A percentile compares a stretch with the other conserved stretches of the same genome.
phyloP scores from a whole-genome alignment of 2,329 filamentous ascomycete genomes.

The Fusarium armeniacum region DNA sequence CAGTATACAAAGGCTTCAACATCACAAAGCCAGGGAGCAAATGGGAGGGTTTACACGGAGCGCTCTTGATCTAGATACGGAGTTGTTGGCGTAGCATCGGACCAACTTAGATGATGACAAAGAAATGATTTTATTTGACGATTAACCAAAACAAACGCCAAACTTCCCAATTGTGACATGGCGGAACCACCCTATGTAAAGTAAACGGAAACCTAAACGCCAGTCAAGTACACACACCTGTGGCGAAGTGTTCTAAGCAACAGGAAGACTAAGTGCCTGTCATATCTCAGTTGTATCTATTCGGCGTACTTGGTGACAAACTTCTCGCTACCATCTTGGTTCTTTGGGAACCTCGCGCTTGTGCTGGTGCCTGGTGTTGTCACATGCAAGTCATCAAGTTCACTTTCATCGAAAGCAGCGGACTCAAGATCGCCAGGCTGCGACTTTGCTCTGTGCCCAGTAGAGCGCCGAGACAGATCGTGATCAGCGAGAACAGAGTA shows the following conservation, averaged over 20 bases:
- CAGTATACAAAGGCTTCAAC: constrained; percentile 38
- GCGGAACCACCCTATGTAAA: constrained; percentile 39
- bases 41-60: constrained; percentile 41
- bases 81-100: constrained; percentile 46
- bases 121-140: constrained; percentile 37
- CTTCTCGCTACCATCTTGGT: constrained; percentile 63
- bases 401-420: constrained; percentile 75
- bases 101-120: constrained; percentile 45
- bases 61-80: constrained; percentile 46
- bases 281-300: constrained; percentile 1
- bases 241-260: neutral
- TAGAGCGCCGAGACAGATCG: constrained; percentile 56
- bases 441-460: constrained; percentile 64
- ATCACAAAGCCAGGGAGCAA: constrained; percentile 36
- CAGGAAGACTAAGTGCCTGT: neutral
- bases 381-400: constrained; percentile 72
- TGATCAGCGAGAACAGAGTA: constrained; percentile 66
- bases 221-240: constrained; percentile 29
- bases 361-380: constrained; percentile 60
- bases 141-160: constrained; percentile 36
- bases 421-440: constrained; percentile 70
- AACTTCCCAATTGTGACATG: constrained; percentile 37
- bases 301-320: constrained; percentile 43
- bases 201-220: constrained; percentile 20
- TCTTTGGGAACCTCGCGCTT: constrained; percentile 68